Evolutionary conservation across 2,329 filamentous ascomycete genomes (phyloP).

Genomic region (Hypomyces rosellus): DNA sequence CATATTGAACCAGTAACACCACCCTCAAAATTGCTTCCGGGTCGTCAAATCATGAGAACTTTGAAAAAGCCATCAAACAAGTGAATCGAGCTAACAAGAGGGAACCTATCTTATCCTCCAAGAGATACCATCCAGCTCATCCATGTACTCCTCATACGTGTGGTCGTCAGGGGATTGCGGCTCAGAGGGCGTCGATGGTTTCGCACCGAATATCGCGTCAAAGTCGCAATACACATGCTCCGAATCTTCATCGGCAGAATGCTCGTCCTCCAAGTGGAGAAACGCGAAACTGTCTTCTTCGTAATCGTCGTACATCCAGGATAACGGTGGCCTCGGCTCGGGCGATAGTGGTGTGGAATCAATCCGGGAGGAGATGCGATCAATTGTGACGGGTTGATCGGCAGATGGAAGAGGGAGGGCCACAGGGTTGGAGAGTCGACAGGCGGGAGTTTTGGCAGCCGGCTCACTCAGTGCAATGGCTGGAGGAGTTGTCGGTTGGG

Average conservation of each 20-base stretch:
- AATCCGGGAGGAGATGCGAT: conserved; percentile 24
- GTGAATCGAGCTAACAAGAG: background rate
- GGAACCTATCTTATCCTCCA: conserved; percentile 24
- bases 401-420: conserved; percentile 23
- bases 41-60: background rate
- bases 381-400: conserved; percentile 20
- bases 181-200: conserved; percentile 11
- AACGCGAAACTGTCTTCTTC: conserved; percentile 45
- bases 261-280: conserved; percentile 40
- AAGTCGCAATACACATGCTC: conserved; percentile 52
- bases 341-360: conserved; percentile 30
- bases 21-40: conserved; percentile 1
- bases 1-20: background rate
- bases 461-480: conserved; percentile 3
- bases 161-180: conserved; percentile 29
- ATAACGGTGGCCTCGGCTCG: conserved; percentile 23
- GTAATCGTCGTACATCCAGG: conserved; percentile 23
- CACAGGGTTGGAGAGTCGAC: conserved; percentile 23
- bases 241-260: conserved; percentile 39
- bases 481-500: background rate
- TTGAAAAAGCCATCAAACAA: conserved; percentile 3
- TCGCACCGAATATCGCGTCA: conserved; percentile 30
- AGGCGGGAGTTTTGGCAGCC: conserved; percentile 17
- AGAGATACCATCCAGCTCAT: conserved; percentile 50
- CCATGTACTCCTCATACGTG: conserved; percentile 49